Evolutionary conservation across 129 eudicot genomes (phyloP).

Genomic region (Sambucus nigra): DNA sequence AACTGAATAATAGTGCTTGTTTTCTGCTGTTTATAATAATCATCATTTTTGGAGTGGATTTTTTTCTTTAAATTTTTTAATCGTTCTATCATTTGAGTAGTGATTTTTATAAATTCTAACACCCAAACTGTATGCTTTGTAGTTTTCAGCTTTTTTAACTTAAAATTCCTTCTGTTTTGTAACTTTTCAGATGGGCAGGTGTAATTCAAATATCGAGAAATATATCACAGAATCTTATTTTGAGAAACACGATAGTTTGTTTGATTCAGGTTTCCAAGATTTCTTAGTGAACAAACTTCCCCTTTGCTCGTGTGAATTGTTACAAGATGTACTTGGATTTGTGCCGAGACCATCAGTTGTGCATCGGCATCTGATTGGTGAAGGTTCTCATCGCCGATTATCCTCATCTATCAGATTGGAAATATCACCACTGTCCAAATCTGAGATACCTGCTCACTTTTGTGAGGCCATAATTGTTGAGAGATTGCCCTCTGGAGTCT

Average conservation of each 20-base stretch:
- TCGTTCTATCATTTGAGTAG: background rate
- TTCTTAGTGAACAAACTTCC: conserved; percentile 30
- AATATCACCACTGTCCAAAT: conserved; percentile 21
- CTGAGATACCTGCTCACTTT: conserved; percentile 27
- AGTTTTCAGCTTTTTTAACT: background rate
- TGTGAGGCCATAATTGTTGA: conserved; percentile 61
- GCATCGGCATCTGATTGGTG: conserved; percentile 44
- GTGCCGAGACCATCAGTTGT: conserved; percentile 26
- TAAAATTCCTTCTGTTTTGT: background rate
- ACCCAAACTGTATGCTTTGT: background rate
- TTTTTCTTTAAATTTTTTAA: background rate
- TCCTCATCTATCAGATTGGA: conserved; percentile 41
- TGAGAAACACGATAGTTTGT: conserved; percentile 33
- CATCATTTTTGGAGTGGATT: background rate
- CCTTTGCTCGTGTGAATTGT: conserved; percentile 10
- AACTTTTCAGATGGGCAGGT: conserved; percentile 15
- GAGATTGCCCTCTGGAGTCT: conserved; percentile 78
- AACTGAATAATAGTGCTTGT: conserved; percentile 5
- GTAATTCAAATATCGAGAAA: background rate
- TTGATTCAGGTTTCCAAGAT: conserved; percentile 31
- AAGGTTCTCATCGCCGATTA: conserved; percentile 78
- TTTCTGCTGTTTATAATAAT: background rate
- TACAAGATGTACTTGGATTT: conserved; percentile 16
- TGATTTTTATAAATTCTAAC: background rate
- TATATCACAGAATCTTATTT: conserved; percentile 56